A percentile compares a stretch with the other conserved stretches of the same genome.
Evolutionary conservation across 2,329 filamentous ascomycete species (phyloP).

Genomic region (Calonectria henricotiae): DNA sequence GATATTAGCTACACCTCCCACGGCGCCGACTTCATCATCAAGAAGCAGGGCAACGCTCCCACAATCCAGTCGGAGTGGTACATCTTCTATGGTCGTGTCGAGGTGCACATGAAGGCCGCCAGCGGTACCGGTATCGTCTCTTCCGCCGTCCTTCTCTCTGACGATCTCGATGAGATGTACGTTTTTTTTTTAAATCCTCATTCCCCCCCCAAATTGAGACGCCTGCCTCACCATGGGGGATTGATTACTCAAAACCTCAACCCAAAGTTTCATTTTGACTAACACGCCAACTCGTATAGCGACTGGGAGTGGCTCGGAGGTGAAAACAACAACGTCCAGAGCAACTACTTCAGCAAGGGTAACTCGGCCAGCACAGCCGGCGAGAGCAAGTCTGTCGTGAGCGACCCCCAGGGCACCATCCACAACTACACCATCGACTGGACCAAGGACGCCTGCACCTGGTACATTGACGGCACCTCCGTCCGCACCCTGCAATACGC

Average conservation of each 20-base stretch:
- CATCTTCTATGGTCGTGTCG: slow-evolving; percentile 87
- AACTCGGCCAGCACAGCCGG: slow-evolving; percentile 79
- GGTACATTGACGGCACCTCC: slow-evolving; percentile 74
- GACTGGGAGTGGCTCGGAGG: slow-evolving; percentile 91
- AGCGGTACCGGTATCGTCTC: slow-evolving; percentile 84
- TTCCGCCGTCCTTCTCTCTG: slow-evolving; percentile 82
- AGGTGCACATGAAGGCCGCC: slow-evolving; percentile 80
- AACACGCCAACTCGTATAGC: slow-evolving; percentile 21
- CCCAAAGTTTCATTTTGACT: background rate
- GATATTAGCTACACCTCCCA: slow-evolving; percentile 42
- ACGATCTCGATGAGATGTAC: slow-evolving; percentile 73
- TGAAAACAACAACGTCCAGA: slow-evolving; percentile 81
- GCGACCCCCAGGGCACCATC: slow-evolving; percentile 68
- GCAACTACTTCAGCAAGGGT: slow-evolving; percentile 87
- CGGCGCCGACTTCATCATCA: slow-evolving; percentile 68
- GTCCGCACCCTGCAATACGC: slow-evolving; percentile 72
- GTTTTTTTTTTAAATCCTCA: background rate
- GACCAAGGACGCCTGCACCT: slow-evolving; percentile 74
- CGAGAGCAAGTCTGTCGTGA: slow-evolving; percentile 72
- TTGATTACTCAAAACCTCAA: background rate
- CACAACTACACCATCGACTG: slow-evolving; percentile 81
- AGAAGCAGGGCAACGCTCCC: slow-evolving; percentile 70
- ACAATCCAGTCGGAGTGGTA: slow-evolving; percentile 82
- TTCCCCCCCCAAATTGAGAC: too few species aligned
- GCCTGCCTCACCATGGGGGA: too few species aligned